Conservation (phyloP, 2,329 filamentous ascomycete species). For the Fusarium sp. region DNA sequence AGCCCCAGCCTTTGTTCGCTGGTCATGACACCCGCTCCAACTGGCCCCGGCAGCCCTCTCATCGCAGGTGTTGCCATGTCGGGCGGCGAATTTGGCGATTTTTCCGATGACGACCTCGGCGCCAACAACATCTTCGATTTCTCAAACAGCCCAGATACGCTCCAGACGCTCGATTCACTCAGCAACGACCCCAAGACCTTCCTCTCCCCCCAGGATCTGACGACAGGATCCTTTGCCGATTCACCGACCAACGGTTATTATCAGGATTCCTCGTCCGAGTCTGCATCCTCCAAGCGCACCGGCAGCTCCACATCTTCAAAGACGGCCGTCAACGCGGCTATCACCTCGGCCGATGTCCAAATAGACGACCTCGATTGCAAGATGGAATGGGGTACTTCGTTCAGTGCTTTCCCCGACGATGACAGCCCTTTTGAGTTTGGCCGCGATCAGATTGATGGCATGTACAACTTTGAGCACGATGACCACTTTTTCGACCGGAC, state of each 20-base stretch:
- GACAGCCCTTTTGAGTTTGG: conserved; percentile 53
- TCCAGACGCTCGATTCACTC: conserved; percentile 50
- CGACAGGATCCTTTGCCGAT: conserved; percentile 55
- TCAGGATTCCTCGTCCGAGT: conserved; percentile 65
- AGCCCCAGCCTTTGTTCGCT: conserved; percentile 39
- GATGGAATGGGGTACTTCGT: conserved; percentile 58
- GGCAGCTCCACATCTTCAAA: conserved; percentile 60
- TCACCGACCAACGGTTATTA: conserved; percentile 56
- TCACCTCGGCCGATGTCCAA: conserved; percentile 56
- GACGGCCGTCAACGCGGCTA: conserved; percentile 53
- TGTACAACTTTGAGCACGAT: conserved; percentile 51
- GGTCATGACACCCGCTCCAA: conserved; percentile 52
- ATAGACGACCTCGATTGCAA: conserved; percentile 58
- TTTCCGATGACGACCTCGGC: conserved; percentile 53
- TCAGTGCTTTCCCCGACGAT: conserved; percentile 54
- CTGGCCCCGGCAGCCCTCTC: conserved; percentile 52
- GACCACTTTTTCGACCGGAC: conserved; percentile 61
- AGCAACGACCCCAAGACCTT: conserved; percentile 48
- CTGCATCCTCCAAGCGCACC: conserved; percentile 61
- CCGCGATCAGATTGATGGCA: conserved; percentile 43
- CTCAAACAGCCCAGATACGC: conserved; percentile 52
- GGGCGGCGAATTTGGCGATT: conserved; percentile 53
- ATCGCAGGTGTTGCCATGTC: conserved; percentile 54
- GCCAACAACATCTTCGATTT: conserved; percentile 51
- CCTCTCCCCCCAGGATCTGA: conserved; percentile 50